Conservation (phyloP, 2,329 filamentous ascomycete species). For the Ophiocordyceps unilateralis region DNA sequence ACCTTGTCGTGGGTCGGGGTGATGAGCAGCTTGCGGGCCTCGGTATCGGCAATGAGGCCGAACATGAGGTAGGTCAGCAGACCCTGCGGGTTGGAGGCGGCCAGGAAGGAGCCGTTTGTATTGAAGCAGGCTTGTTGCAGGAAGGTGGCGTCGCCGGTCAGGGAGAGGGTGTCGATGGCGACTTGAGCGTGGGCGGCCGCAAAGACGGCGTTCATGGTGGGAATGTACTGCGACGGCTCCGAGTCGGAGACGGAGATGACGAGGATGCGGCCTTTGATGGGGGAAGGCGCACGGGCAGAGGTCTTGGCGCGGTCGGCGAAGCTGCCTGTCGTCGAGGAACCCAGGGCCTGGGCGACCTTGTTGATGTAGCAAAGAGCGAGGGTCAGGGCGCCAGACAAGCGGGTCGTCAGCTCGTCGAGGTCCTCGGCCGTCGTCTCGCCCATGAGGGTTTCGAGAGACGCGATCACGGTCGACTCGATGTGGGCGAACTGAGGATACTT, state of each 20-base stretch:
- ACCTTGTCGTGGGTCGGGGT: conserved; percentile 70
- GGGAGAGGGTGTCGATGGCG: conserved; percentile 79
- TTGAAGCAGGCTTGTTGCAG: conserved; percentile 71
- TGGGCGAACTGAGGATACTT: conserved; percentile 87
- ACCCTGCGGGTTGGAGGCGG: conserved; percentile 42
- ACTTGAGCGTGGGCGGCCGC: conserved; percentile 78
- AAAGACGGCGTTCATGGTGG: conserved; percentile 97
- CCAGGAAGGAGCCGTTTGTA: conserved; percentile 39
- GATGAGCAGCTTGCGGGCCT: conserved; percentile 45
- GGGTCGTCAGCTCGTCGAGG: conserved; percentile 61
- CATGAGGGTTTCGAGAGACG: conserved; percentile 59
- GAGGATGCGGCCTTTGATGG: conserved; percentile 49
- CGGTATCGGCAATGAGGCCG: conserved; percentile 57
- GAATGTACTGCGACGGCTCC: conserved; percentile 84
- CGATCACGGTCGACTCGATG: conserved; percentile 65
- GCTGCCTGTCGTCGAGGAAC: conserved; percentile 30
- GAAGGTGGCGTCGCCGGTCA: conserved; percentile 76
- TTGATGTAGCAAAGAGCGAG: conserved; percentile 83
- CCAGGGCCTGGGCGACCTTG: conserved; percentile 53
- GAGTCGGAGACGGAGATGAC: conserved; percentile 76
- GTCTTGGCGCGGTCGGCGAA: conserved; percentile 19
- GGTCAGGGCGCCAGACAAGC: conserved; percentile 80
- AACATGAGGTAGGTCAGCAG: conserved; percentile 91
- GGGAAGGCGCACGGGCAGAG: conserved; percentile 12
- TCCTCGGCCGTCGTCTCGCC: conserved; percentile 45